Base-by-base conservation (phyloP, 2,329 filamentous ascomycete species). In the Diaporthe nobilis region DNA sequence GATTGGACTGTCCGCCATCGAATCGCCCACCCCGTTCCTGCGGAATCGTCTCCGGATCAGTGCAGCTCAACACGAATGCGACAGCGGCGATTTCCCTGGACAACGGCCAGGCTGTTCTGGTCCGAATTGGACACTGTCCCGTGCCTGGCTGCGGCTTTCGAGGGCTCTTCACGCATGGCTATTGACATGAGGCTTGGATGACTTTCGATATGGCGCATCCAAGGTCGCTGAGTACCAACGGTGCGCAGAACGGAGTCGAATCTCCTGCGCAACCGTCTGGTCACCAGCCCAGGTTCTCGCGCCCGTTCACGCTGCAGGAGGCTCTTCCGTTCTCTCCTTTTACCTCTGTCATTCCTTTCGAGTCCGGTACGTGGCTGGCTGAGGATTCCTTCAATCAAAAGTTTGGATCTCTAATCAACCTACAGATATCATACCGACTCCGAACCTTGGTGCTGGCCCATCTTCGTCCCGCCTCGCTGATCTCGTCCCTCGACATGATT, bases 291-390 rank as follows among this genome's bases (percentile, higher is more conserved):
- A 75, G 65, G 39, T 84, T 84, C 74, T 76, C 76, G 25, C 78
- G 87, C 73, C 88, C 92, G 1, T 91, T 92, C 81, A 90, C 90
- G 4, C 89, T 97, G 17, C 90, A 93, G 74, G 94, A 97, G 81
- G 94, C 94, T 42, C 87, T 97, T 61, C 93, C 94, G n/a, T 96
- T 92, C 84, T 94, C 94, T 71, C 94, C 95, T 34, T 93, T 96
- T 82, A 94, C 93, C 67, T 95, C 94, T 4, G 93, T 96, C 67
- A 89, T 94, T 71, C 94, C 94, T 3, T 95, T 96, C 83, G 91
- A 94, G 82, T 90, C 94, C 79, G 92, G 94, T 95, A 84, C 78
- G 87, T 81, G 25, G 28, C n/a, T n/a, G 34, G 49, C 44, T 13
- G 9, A n/a, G 22, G 8, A 25, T 37, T 34, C 5, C 58, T 65